phyloP scores from a whole-genome alignment of 1,284 basidiomycete species.

The Apiotrichum gracile region DNA sequence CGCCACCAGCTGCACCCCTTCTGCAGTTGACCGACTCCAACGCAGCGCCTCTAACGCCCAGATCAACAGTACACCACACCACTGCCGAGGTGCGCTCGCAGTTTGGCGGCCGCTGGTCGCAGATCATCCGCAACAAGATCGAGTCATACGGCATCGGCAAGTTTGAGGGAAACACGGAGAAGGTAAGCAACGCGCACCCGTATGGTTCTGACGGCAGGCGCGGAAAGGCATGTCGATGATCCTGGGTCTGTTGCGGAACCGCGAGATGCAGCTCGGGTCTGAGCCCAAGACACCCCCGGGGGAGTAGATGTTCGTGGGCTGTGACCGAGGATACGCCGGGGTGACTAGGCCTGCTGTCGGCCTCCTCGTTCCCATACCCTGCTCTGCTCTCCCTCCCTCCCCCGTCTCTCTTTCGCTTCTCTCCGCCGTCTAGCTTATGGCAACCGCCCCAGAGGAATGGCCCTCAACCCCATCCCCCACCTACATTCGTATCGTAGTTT shows the following conservation, averaged over 20 bases:
- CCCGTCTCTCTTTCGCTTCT: no score
- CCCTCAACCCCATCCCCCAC: no score
- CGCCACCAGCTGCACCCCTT: neutral
- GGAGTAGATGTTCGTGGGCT: neutral
- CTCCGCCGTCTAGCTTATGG: no score
- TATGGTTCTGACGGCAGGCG: slow-evolving; percentile 21
- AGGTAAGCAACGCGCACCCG: slow-evolving; percentile 15
- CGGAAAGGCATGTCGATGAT: slow-evolving; percentile 47
- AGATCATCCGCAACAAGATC: slow-evolving; percentile 39
- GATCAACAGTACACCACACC: slow-evolving; percentile 40
- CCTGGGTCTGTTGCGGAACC: slow-evolving; percentile 26
- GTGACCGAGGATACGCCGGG: no score
- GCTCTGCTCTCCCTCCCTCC: no score
- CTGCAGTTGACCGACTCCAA: no score
- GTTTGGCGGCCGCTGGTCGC: slow-evolving; percentile 42
- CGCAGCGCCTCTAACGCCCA: slow-evolving; percentile 1
- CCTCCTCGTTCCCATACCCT: no score
- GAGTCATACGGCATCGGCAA: slow-evolving; percentile 44
- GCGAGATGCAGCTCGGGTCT: slow-evolving; percentile 5
- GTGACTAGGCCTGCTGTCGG: no score
- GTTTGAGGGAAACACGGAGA: slow-evolving; percentile 44
- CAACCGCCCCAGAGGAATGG: no score
- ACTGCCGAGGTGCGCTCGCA: slow-evolving; percentile 44
- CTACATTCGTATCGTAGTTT: no score
- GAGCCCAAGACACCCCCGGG: neutral